Evolutionary conservation across 2,329 filamentous ascomycete species (phyloP).

Genomic region (Plenodomus lindquistii): DNA sequence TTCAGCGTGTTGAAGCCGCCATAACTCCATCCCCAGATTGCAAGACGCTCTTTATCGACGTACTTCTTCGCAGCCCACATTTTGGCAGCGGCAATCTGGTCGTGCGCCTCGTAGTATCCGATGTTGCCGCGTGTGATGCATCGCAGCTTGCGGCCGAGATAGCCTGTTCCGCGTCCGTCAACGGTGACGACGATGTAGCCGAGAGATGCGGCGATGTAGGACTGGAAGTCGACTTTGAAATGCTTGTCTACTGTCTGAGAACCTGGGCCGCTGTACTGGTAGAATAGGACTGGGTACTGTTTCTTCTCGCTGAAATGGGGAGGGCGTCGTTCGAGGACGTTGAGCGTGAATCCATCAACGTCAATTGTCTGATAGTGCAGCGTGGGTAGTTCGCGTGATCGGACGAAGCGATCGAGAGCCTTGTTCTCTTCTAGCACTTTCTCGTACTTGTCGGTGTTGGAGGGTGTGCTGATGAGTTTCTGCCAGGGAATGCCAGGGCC

Average conservation of each 20-base stretch:
- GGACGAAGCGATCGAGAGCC: constrained; percentile 68
- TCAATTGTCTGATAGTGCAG: constrained; percentile 81
- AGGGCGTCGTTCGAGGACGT: constrained; percentile 81
- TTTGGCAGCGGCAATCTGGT: constrained; percentile 90
- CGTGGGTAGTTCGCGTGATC: constrained; percentile 79
- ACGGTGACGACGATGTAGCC: constrained; percentile 95
- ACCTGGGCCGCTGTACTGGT: constrained; percentile 92
- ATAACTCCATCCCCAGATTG: constrained; percentile 99
- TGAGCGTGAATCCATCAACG: constrained; percentile 75
- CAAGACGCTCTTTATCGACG: constrained; percentile 78
- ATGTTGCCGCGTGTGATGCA: constrained; percentile 82
- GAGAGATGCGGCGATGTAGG: constrained; percentile 80
- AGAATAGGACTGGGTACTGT: constrained; percentile 92
- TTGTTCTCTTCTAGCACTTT: constrained; percentile 79
- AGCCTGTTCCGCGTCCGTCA: constrained; percentile 91
- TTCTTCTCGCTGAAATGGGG: constrained; percentile 83
- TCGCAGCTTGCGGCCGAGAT: constrained; percentile 80
- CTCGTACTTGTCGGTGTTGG: constrained; percentile 66
- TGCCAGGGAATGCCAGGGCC: constrained; percentile 91
- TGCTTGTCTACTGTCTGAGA: constrained; percentile 83
- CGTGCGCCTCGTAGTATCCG: constrained; percentile 80
- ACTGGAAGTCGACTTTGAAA: constrained; percentile 86
- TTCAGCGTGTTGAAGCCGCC: constrained; percentile 95
- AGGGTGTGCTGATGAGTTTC: constrained; percentile 82
- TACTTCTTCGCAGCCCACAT: constrained; percentile 81